These are phyloP conservation scores for Graphiopsis chlorocephala DNA, from an alignment of 2,329 filamentous ascomycete species.

Conservation along the genomic window DNA sequence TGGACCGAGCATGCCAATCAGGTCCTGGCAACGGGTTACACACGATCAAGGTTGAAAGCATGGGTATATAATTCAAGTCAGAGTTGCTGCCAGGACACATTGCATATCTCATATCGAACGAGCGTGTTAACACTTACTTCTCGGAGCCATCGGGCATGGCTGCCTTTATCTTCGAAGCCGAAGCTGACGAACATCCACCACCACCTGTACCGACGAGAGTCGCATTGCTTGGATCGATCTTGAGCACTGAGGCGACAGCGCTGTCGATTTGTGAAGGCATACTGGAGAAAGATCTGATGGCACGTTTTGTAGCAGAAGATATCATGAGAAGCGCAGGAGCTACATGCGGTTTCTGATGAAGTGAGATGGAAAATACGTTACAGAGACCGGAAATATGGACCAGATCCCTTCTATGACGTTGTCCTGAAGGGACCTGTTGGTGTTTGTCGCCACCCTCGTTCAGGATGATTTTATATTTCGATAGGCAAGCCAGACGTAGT, in stretches of 20 bases:
- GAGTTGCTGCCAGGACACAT: not conserved
- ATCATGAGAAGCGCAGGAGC: not conserved
- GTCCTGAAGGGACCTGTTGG: not conserved
- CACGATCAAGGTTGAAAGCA: not conserved
- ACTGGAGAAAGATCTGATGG: not conserved
- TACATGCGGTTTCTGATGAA: not conserved
- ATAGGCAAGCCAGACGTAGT: not conserved
- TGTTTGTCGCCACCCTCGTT: not conserved
- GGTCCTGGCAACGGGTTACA: not conserved
- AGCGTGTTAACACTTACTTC: conserved; percentile 25
- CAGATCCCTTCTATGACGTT: conserved; percentile 12
- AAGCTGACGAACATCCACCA: conserved; percentile 62
- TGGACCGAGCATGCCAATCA: not conserved
- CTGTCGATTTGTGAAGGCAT: conserved; percentile 49
- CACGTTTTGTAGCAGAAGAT: not conserved
- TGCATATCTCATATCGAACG: not conserved
- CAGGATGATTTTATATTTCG: not conserved
- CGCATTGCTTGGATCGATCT: conserved; percentile 54
- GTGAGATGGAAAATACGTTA: not conserved
- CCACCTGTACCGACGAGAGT: conserved; percentile 61
- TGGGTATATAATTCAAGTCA: not conserved
- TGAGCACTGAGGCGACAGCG: conserved; percentile 60
- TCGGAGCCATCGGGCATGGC: conserved; percentile 48
- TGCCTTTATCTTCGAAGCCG: conserved; percentile 60
- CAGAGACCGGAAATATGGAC: conserved; percentile 1